A percentile compares a stretch with the other conserved stretches of the same genome.
phyloP scores from a whole-genome alignment of 306 rosid species.

The Urtica urens region DNA sequence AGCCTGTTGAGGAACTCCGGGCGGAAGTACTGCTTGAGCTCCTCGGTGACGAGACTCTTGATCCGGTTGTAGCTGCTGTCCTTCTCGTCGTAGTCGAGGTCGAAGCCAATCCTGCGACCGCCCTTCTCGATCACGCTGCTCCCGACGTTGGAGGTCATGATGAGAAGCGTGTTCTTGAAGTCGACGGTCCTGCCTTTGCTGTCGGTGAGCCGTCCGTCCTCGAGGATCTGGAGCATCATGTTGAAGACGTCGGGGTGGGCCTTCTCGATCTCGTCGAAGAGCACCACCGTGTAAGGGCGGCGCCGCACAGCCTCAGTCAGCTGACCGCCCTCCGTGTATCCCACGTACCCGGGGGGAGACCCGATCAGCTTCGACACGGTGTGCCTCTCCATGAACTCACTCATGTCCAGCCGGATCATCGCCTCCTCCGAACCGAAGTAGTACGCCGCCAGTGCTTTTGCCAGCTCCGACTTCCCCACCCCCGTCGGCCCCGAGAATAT shows the following conservation, averaged over 20 bases:
- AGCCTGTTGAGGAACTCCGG: slow-evolving; percentile 87
- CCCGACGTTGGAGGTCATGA: slow-evolving; percentile 94
- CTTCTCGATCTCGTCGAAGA: slow-evolving; percentile 93
- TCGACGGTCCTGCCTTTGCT: slow-evolving; percentile 96
- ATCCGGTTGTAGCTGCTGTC: slow-evolving; percentile 80
- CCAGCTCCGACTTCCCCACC: slow-evolving; percentile 94
- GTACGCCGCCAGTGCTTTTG: slow-evolving; percentile 84
- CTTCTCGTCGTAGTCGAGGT: slow-evolving; percentile 83
- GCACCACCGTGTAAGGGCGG: slow-evolving; percentile 87
- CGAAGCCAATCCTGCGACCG: slow-evolving; percentile 79
- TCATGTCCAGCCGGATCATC: slow-evolving; percentile 96
- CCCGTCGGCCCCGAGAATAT: slow-evolving; percentile 98
- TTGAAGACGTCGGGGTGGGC: slow-evolving; percentile 96
- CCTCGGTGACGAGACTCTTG: slow-evolving; percentile 93
- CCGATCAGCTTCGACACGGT: slow-evolving; percentile 91
- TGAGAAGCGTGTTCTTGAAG: slow-evolving; percentile 88
- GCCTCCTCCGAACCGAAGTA: slow-evolving; percentile 95
- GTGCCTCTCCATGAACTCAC: slow-evolving; percentile 96
- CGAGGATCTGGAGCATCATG: slow-evolving; percentile 97
- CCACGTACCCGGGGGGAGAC: slow-evolving; percentile 96
- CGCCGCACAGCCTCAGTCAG: slow-evolving; percentile 95
- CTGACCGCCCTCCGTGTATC: slow-evolving; percentile 96
- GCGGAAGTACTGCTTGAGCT: slow-evolving; percentile 78
- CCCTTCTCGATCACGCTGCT: slow-evolving; percentile 97
- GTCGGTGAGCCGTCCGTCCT: slow-evolving; percentile 91